phyloP scores from a whole-genome alignment of 2,329 filamentous ascomycete genomes.

The Cytospora mali region DNA sequence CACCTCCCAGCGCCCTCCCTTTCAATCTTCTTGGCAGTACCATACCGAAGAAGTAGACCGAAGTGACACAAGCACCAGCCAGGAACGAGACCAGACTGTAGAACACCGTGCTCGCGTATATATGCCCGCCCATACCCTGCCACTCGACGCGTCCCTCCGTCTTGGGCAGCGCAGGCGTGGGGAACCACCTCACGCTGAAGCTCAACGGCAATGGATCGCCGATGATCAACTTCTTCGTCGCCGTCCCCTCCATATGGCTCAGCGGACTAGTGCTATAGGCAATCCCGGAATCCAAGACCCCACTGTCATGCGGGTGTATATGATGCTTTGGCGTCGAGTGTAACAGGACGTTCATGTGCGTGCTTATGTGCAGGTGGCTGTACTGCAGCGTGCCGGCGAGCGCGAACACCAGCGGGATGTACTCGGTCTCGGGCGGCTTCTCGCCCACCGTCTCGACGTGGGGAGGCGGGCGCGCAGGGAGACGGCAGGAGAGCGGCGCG shows the following conservation, averaged over 20 bases:
- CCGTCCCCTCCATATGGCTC: conserved; percentile 57
- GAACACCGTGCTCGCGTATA: conserved; percentile 65
- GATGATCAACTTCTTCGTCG: conserved; percentile 73
- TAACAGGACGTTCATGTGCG: conserved; percentile 85
- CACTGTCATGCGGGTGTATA: conserved; percentile 65
- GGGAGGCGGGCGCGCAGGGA: conserved; percentile 73
- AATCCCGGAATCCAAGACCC: conserved; percentile 82
- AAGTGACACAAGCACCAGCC: conserved; percentile 56
- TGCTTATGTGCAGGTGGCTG: conserved; percentile 87
- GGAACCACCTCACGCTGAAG: conserved; percentile 87
- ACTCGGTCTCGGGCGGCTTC: conserved; percentile 55
- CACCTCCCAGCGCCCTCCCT: conserved; percentile 55
- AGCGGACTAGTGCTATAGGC: conserved; percentile 83
- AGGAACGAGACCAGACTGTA: conserved; percentile 63
- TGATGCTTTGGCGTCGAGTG: conserved; percentile 69
- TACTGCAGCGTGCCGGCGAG: conserved; percentile 86
- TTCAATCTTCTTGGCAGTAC: conserved; percentile 58
- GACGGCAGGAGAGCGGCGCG: conserved; percentile 86
- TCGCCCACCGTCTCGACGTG: conserved; percentile 59
- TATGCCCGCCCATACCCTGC: conserved; percentile 65
- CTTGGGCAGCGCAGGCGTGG: conserved; percentile 69
- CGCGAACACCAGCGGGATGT: conserved; percentile 85
- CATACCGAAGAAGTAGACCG: conserved; percentile 63
- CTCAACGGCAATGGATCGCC: conserved; percentile 80
- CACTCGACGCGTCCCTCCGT: conserved; percentile 67